Base-by-base conservation (phyloP, 2,329 filamentous ascomycete species). In the Colletotrichum limetticola region DNA sequence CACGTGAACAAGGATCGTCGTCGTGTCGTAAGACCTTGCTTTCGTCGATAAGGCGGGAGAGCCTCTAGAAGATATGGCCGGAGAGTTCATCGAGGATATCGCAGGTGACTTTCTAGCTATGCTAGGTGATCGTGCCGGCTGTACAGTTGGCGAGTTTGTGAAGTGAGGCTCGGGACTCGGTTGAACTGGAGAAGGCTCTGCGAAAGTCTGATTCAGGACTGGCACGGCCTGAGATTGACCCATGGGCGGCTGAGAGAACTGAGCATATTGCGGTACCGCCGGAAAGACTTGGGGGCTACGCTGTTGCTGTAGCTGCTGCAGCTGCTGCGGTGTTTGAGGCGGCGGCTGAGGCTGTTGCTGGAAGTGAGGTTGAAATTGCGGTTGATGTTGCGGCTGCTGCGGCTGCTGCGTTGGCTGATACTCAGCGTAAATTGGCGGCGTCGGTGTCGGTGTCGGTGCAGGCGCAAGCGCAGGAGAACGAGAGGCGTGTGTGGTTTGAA, bases 1-100 rank as follows among this genome's bases (percentile, higher is more conserved):
- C 16, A 95, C 86, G n/a, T 89, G 89, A 8, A 94, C 85, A 70
- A 95, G 85, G 9, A 95, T 83, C 2, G 91, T 85, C 3, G 89
- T 84, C 0, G 86, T 87, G 68, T 90, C 89, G 9, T 86, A 79
- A 9, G 86, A 84, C 4, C 83, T 79, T 8, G 82, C 78, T 74
- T 84, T 85, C 5, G 82, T 79, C 0, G 83, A 80, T 4, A 83
- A 78, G 7, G 84, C 83, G 2, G 86, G 80, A 24, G 80, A 82
- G 52, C 76, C 79, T 24, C 76, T 16, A 79, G 84, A 62, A 69
- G 80, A 32, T 75, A 76, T 59, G 2, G 75, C 74, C 26, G 77
- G 75, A 16, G 76, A 74, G 7, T 74, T 74, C 64, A 74, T 78
- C 12, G 73, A 75, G 24, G 72, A 69, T 52, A 75, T 71, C 5